Percentiles rank a stretch among this genome's conserved stretches.
Conservation (phyloP, 345 rosid species). For the Rhodamnia rubescens region DNA sequence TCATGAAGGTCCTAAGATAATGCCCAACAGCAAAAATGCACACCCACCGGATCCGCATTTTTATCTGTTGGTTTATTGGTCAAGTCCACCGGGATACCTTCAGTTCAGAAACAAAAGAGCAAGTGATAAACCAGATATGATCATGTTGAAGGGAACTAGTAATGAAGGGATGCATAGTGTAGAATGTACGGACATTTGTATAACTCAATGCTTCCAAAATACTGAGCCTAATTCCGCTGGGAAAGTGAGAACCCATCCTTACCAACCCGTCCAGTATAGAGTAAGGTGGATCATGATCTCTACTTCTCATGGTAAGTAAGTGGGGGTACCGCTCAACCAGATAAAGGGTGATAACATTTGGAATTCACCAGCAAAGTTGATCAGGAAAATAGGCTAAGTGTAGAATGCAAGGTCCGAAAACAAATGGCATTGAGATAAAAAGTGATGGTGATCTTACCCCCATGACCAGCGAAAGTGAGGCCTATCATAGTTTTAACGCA, state of each 20-base stretch:
- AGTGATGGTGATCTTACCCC: not conserved
- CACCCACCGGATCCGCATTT: not conserved
- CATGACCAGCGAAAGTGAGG: not conserved
- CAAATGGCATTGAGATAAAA: not conserved
- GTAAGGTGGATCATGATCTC: fast-evolving
- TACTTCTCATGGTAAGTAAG: fast-evolving
- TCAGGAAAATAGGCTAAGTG: fast-evolving
- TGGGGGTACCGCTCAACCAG: fast-evolving
- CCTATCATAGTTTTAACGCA: fast-evolving
- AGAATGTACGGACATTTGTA: not conserved
- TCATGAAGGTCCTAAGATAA: not conserved
- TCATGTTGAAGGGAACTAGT: not conserved
- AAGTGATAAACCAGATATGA: fast-evolving
- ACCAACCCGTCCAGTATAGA: fast-evolving
- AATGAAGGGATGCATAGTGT: not conserved
- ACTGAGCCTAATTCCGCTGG: fast-evolving
- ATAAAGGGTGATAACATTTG: fast-evolving
- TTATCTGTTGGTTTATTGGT: fast-evolving
- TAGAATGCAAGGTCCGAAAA: too few relatives aligned
- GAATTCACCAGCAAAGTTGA: not conserved
- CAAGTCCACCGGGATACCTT: not conserved
- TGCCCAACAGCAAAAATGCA: not conserved
- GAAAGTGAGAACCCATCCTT: fast-evolving
- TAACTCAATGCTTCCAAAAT: not conserved
- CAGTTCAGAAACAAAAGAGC: fast-evolving